These are phyloP conservation scores for Xylaria nigripes DNA, from an alignment of 495 filamentous ascomycete genomes.

Conservation along the genomic window DNA sequence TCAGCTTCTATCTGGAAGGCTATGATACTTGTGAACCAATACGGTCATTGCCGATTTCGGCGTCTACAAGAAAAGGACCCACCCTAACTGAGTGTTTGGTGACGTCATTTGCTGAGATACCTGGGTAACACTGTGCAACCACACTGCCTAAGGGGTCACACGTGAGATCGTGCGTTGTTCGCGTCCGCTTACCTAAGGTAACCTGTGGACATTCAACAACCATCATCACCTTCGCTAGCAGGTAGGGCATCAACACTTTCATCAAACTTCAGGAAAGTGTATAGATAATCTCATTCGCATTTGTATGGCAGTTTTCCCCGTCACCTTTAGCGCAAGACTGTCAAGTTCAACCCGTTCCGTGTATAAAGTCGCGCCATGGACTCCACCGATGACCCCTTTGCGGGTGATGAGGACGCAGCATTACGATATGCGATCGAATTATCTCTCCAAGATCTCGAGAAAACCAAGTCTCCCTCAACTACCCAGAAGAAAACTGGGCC, in stretches of 20 bases:
- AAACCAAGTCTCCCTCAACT: background rate
- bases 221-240: too few species aligned
- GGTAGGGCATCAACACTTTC: background rate
- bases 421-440: constrained; percentile 37
- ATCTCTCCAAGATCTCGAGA: constrained; percentile 30
- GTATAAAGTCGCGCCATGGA: constrained; percentile 10
- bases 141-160: background rate
- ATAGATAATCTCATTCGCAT: background rate
- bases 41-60: too few species aligned
- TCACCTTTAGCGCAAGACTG: background rate
- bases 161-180: constrained; percentile 16
- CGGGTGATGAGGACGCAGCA: constrained; percentile 38
- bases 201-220: background rate
- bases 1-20: too few species aligned
- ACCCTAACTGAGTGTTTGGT: too few species aligned
- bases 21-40: too few species aligned
- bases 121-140: background rate
- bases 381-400: constrained; percentile 13
- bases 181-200: background rate
- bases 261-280: background rate
- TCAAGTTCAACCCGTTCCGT: background rate
- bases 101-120: background rate
- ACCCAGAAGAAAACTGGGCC: constrained; percentile 13
- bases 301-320: background rate
- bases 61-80: too few species aligned